phyloP scores from a whole-genome alignment of 2,329 filamentous ascomycete genomes.

The Grosmannia clavigera region DNA sequence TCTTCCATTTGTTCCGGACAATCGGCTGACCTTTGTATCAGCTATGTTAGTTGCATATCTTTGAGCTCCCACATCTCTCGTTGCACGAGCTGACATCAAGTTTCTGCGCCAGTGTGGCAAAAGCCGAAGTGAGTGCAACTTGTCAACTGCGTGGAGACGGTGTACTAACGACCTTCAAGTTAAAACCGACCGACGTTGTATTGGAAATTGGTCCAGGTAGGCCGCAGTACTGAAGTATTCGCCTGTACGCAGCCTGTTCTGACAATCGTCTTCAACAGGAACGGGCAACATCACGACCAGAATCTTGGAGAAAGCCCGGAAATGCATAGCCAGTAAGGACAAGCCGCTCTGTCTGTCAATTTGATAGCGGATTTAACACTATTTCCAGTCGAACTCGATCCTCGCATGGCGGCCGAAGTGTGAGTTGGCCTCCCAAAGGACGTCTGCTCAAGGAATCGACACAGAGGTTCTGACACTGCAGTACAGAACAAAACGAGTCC shows the following conservation, averaged over 20 bases:
- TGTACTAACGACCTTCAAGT: conserved; percentile 32
- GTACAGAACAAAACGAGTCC: conserved; percentile 68
- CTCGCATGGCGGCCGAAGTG: conserved; percentile 90
- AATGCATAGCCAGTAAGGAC: conserved; percentile 43
- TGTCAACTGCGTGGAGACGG: neutral
- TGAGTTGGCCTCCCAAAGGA: conserved; percentile 34
- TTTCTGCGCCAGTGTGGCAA: conserved; percentile 7
- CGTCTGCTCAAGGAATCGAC: neutral
- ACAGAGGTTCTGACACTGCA: too few relatives aligned
- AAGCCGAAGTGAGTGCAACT: conserved; percentile 8
- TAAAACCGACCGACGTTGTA: conserved; percentile 84
- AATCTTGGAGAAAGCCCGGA: conserved; percentile 79
- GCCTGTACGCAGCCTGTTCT: conserved; percentile 16
- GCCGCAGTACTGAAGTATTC: conserved; percentile 19
- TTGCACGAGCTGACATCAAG: neutral
- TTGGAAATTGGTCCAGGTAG: conserved; percentile 79
- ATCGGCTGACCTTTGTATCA: neutral
- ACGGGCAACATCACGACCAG: conserved; percentile 76
- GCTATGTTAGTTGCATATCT: neutral
- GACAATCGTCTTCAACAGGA: conserved; percentile 55
- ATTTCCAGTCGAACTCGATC: conserved; percentile 68
- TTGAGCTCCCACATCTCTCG: neutral
- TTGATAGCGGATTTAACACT: neutral
- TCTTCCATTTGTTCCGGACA: neutral
- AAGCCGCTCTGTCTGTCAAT: neutral